A percentile compares a stretch with the other conserved stretches of the same genome.
Evolutionary conservation across 495 filamentous ascomycete genomes (phyloP).

Genomic region (Letharia lupina): DNA sequence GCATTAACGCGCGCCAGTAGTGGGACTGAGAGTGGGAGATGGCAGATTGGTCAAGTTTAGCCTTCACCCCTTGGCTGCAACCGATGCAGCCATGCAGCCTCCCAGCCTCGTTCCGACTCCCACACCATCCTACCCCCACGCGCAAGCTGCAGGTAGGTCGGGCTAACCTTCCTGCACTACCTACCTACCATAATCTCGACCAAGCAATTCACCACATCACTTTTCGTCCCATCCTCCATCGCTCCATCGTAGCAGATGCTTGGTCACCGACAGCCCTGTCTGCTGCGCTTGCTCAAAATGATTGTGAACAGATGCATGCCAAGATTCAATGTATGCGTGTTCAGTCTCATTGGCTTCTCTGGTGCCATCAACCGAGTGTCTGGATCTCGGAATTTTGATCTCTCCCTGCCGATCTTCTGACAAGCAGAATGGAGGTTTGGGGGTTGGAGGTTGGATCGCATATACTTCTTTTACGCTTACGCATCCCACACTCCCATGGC

Average conservation of each 20-base stretch:
- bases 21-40: neutral
- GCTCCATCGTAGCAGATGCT: neutral
- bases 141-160: constrained; percentile 3
- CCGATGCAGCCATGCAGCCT: neutral
- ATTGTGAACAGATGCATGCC: neutral
- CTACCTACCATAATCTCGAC: neutral
- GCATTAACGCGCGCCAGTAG: constrained; percentile 2
- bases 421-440: neutral
- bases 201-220: neutral
- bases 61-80: neutral
- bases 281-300: neutral
- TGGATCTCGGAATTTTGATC: neutral
- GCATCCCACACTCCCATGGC: neutral
- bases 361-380: neutral
- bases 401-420: neutral
- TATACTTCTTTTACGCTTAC: neutral
- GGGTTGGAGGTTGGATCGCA: neutral
- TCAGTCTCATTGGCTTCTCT: neutral
- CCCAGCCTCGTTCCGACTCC: neutral
- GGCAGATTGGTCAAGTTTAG: neutral
- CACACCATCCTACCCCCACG: neutral
- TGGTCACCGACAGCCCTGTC: neutral
- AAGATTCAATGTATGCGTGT: neutral
- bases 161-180: neutral
- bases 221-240: neutral